Percentiles rank a stretch among this genome's conserved stretches.
Evolutionary conservation across 805 yeast genomes (phyloP).

Genomic region (Torulaspora indica): DNA sequence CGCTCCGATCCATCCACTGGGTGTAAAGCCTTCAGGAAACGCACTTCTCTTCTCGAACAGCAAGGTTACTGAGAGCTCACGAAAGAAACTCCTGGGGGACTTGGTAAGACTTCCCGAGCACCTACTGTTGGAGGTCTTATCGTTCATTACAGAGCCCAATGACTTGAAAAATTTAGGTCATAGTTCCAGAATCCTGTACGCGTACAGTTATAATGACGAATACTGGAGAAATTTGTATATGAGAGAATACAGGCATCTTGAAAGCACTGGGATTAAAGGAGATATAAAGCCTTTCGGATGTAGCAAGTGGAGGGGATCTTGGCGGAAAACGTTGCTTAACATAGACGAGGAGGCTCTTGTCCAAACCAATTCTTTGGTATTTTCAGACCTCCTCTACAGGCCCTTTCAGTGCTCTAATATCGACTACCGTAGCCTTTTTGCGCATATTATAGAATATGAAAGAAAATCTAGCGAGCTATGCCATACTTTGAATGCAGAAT

Average conservation of each 20-base stretch:
- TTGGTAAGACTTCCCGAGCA: constrained; percentile 59
- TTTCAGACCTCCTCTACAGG: constrained; percentile 73
- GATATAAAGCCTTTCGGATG: constrained; percentile 31
- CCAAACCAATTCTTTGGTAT: constrained; percentile 47
- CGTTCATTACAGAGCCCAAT: constrained; percentile 42
- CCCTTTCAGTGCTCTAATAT: constrained; percentile 80
- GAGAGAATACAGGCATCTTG: constrained; percentile 21
- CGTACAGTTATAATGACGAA: constrained; percentile 71
- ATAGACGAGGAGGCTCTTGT: constrained; percentile 43
- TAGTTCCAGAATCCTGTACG: constrained; percentile 64
- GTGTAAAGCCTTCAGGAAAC: constrained; percentile 75
- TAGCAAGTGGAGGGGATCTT: constrained; percentile 66
- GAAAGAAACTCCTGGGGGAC: constrained; percentile 47
- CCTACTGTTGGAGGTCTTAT: constrained; percentile 49
- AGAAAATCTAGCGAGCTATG: constrained; percentile 23
- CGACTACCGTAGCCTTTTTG: constrained; percentile 49
- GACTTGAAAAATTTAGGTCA: constrained; percentile 52
- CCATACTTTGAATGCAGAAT: constrained; percentile 21
- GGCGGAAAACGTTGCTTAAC: constrained; percentile 61
- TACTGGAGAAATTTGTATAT: constrained; percentile 67
- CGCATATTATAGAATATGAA: constrained; percentile 47
- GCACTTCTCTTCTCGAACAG: constrained; percentile 36
- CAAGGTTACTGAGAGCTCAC: constrained; percentile 15
- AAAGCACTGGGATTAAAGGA: constrained; percentile 15
- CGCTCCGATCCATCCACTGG: constrained; percentile 58